These are phyloP conservation scores for Fusarium coffeatum DNA, from an alignment of 2,329 filamentous ascomycete species.

Conservation along the genomic window DNA sequence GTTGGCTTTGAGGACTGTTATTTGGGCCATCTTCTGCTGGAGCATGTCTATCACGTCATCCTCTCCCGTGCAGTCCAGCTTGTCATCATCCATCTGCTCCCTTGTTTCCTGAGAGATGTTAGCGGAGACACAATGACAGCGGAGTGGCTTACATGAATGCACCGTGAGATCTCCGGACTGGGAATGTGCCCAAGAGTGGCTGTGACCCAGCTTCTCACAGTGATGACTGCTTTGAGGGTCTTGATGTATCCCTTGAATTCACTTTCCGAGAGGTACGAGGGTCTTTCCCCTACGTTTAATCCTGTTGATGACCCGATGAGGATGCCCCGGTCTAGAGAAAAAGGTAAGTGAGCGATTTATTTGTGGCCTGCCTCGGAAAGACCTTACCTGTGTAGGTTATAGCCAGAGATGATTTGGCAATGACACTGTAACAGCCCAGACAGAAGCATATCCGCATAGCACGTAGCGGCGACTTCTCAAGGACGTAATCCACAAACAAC, in stretches of 20 bases:
- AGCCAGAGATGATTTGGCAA: slow-evolving; percentile 1
- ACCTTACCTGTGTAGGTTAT: not conserved
- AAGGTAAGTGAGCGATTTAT: not conserved
- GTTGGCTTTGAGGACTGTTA: not conserved
- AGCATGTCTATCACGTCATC: rapidly evolving
- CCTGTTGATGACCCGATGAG: not conserved
- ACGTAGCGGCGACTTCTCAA: not conserved
- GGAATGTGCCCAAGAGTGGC: not conserved
- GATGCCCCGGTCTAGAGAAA: not conserved
- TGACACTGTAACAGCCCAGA: not conserved
- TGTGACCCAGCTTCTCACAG: not conserved
- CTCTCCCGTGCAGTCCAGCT: not conserved
- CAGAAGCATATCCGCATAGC: not conserved
- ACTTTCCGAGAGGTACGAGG: rapidly evolving
- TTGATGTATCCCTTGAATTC: rapidly evolving
- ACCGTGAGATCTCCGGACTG: not conserved
- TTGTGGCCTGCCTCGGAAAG: no score
- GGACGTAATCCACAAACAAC: not conserved
- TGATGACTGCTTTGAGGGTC: not conserved
- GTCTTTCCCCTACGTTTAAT: rapidly evolving
- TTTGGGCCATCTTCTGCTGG: not conserved
- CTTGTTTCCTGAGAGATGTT: not conserved
- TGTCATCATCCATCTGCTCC: not conserved
- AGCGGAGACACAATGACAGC: rapidly evolving
- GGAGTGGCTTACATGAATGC: not conserved